Percentiles rank a stretch among this genome's conserved stretches.
Conservation (phyloP, 2,329 filamentous ascomycete genomes). For the Aaosphaeria arxii region DNA sequence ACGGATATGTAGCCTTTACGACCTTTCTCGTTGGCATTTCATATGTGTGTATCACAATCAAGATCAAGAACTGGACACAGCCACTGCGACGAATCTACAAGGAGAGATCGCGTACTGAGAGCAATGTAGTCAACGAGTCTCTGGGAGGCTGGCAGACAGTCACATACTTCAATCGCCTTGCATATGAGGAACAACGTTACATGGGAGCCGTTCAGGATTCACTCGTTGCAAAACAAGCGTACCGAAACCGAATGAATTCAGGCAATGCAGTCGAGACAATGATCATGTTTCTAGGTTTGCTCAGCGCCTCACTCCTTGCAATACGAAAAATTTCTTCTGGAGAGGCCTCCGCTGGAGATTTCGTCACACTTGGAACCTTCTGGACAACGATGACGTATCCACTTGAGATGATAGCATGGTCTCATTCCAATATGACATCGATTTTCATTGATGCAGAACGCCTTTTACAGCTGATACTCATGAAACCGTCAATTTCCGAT, state of each 20-base stretch:
- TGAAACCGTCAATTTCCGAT: slow-evolving; percentile 7
- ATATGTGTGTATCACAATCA: not conserved
- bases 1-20: not conserved
- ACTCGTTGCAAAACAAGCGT: too few relatives aligned
- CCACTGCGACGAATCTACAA: not conserved
- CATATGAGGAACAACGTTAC: not conserved
- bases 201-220: too few relatives aligned
- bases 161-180: not conserved
- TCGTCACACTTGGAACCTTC: too few relatives aligned
- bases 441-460: slow-evolving; percentile 12
- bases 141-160: not conserved
- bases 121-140: not conserved
- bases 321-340: too few relatives aligned
- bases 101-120: not conserved
- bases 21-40: not conserved
- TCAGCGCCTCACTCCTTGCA: too few relatives aligned
- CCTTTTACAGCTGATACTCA: slow-evolving; percentile 9
- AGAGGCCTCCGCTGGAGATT: too few relatives aligned
- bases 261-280: too few relatives aligned
- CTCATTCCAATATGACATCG: slow-evolving; percentile 5
- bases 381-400: too few relatives aligned
- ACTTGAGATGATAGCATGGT: too few relatives aligned
- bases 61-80: not conserved
- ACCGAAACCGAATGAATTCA: too few relatives aligned
- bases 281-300: too few relatives aligned